A percentile compares a stretch with the other conserved stretches of the same genome.
Evolutionary conservation across 2,329 filamentous ascomycete genomes (phyloP).

Genomic region (Cladophialophora carrionii): DNA sequence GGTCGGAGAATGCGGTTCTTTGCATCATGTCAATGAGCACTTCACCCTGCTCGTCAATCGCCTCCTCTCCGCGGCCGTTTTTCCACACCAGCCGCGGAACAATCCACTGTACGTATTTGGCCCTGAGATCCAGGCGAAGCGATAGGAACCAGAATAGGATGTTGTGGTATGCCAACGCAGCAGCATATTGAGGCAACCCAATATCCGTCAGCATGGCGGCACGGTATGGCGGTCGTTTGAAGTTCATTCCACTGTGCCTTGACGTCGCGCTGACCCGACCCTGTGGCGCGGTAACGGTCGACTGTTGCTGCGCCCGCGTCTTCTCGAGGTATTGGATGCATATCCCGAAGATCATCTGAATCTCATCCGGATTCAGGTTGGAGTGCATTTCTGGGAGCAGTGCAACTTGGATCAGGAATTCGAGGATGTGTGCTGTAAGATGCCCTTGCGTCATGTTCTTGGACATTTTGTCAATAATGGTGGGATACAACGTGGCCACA

Average conservation of each 20-base stretch:
- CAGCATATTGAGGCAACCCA: constrained; percentile 89
- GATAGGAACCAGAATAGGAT: constrained; percentile 97
- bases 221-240: constrained; percentile 35
- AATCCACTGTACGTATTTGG: constrained; percentile 86
- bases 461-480: constrained; percentile 88
- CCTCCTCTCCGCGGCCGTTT: constrained; percentile 73
- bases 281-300: constrained; percentile 41
- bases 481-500: constrained; percentile 80
- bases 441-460: constrained; percentile 93
- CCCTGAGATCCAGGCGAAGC: constrained; percentile 79
- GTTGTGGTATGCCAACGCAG: constrained; percentile 89
- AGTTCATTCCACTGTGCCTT: constrained; percentile 34
- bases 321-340: constrained; percentile 93
- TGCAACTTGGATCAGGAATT: constrained; percentile 89
- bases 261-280: constrained; percentile 36
- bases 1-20: constrained; percentile 80
- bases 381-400: constrained; percentile 81
- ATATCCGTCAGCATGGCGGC: constrained; percentile 59
- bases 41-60: constrained; percentile 86
- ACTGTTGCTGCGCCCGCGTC: constrained; percentile 62
- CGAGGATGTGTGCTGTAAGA: constrained; percentile 90
- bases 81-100: constrained; percentile 78
- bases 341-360: constrained; percentile 90
- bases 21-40: constrained; percentile 96
- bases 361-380: constrained; percentile 89